These are phyloP conservation scores for Ehretia macrophylla DNA, from an alignment of 257 asterid genomes.

Conservation along the genomic window DNA sequence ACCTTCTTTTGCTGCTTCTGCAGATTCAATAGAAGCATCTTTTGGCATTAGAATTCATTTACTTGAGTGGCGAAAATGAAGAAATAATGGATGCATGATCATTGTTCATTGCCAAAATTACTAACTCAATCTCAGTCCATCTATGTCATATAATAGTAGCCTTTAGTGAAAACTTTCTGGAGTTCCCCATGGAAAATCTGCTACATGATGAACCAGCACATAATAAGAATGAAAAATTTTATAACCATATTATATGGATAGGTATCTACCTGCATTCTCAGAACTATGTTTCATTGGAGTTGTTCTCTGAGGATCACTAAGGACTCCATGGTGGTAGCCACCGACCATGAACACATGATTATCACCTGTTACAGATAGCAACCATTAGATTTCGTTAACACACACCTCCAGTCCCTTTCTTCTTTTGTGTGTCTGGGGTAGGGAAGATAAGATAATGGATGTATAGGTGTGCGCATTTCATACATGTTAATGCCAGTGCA, in stretches of 20 bases:
- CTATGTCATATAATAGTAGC: too few relatives aligned
- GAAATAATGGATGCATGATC: background rate
- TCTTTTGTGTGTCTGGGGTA: background rate
- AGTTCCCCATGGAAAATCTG: too few relatives aligned
- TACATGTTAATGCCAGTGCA: conserved; percentile 64
- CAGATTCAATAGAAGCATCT: conserved; percentile 13
- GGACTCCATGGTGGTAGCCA: conserved; percentile 64
- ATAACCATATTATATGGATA: background rate
- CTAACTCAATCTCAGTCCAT: too few relatives aligned
- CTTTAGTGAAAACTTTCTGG: too few relatives aligned
- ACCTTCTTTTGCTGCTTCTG: conserved; percentile 26
- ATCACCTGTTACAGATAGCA: conserved; percentile 36
- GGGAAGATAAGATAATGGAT: background rate
- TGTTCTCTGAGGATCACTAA: conserved; percentile 33
- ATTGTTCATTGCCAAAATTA: too few relatives aligned
- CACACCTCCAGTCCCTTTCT: background rate
- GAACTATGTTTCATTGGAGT: conserved; percentile 16
- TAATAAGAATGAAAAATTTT: too few relatives aligned
- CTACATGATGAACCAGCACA: too few relatives aligned
- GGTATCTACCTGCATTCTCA: conserved; percentile 22
- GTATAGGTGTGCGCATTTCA: background rate
- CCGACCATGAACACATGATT: conserved; percentile 69
- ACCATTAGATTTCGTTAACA: background rate
- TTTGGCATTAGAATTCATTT: background rate
- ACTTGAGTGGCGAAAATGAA: background rate